Evolutionary conservation across 2,329 filamentous ascomycete genomes (phyloP).

Genomic region (Cladosporium sp.): DNA sequence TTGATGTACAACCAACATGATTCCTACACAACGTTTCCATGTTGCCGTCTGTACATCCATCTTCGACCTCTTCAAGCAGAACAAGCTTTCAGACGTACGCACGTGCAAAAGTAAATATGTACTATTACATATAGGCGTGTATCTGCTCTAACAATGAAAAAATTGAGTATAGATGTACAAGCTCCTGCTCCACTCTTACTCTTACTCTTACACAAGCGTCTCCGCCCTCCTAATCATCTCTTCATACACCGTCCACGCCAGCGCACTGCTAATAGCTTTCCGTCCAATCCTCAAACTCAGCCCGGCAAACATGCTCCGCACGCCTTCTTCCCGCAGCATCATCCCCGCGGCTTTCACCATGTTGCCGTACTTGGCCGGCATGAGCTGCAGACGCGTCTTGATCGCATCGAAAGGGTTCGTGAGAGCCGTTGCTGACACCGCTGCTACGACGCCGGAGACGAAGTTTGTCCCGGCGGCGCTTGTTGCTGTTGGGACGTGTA

Average conservation of each 20-base stretch:
- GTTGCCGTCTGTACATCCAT: background rate
- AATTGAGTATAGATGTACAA: slow-evolving; percentile 15
- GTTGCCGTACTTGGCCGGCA: slow-evolving; percentile 79
- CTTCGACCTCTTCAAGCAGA: too few relatives aligned
- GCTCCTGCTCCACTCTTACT: background rate
- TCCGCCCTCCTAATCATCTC: slow-evolving; percentile 79
- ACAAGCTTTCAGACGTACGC: background rate
- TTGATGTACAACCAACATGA: background rate
- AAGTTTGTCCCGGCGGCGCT: slow-evolving; percentile 77
- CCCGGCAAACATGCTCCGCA: slow-evolving; percentile 80
- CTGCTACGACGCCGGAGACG: slow-evolving; percentile 75
- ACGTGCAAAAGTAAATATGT: background rate
- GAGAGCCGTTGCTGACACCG: slow-evolving; percentile 77
- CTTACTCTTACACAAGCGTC: slow-evolving; percentile 21
- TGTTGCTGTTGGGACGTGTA: slow-evolving; percentile 23
- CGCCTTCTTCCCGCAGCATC: slow-evolving; percentile 81
- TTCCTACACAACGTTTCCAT: background rate
- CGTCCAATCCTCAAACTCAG: slow-evolving; percentile 82
- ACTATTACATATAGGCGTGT: background rate
- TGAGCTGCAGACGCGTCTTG: slow-evolving; percentile 91
- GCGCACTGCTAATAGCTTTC: slow-evolving; percentile 89
- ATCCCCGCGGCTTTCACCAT: slow-evolving; percentile 72
- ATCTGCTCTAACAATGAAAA: background rate
- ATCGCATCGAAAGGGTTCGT: slow-evolving; percentile 97
- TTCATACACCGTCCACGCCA: slow-evolving; percentile 97